Evolutionary conservation across 345 rosid genomes (phyloP), one percentile per base, ranked within the genome.

Genomic region (Xanthoceras sorbifolium): DNA sequence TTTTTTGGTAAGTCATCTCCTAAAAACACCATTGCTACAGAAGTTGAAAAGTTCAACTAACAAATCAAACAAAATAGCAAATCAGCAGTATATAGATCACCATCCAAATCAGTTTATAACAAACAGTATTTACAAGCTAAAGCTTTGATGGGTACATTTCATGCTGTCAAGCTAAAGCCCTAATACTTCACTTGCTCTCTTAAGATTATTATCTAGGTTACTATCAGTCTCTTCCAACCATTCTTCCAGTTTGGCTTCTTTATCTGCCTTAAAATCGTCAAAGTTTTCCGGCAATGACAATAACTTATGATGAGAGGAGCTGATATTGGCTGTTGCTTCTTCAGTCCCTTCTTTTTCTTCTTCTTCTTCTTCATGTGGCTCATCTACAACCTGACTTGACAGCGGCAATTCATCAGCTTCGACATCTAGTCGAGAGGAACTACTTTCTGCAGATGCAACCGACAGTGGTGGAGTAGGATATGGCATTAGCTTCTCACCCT

Each of bases 161-260:
- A 55, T 34, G n/a, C 44, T 17, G 44, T 28, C 23, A 54, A 69
- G 70, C 31, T 74, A 63, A 11, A 69, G 23, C 64, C 68, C 65
- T 64, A 36, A 52, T 5, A 63, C 65, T 38, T 42, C 64, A 17
- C 18, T 71, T 29, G 63, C 74, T 26, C 26, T 77, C 65, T 64
- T 60, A 64, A 66, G 4, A 60, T 29, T 31, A 12, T 23, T 29
- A 12, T 79, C 79, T 22, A 6, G 72, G 46, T 79, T 78, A 52
- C 77, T 83, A 77, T 79, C 85, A 69, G 81, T 66, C 75, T 78
- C 90, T 78, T 85, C 88, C 82, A 92, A 81, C 97, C 98, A 96
- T 76, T 90, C 93, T 83, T 92, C 87, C 38, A 93, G 82, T 80
- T 91, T 88, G 38, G 94, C 93, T 86, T 89, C 93, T 84, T 90